These are phyloP conservation scores for Tolypocladium cylindrosporum DNA, from an alignment of 2,329 filamentous ascomycete genomes.

Conservation along the genomic window DNA sequence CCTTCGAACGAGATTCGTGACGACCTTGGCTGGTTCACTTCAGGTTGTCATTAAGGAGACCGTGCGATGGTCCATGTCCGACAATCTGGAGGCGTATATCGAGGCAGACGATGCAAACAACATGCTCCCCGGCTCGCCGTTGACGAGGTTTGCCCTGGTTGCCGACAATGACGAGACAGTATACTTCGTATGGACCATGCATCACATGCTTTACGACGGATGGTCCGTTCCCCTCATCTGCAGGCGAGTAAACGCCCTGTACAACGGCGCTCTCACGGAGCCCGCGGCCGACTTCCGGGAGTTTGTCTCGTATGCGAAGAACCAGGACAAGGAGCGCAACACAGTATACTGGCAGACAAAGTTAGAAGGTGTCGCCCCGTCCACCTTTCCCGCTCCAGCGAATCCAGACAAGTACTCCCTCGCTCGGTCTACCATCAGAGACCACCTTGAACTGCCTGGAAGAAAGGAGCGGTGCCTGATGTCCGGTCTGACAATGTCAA, in stretches of 20 bases:
- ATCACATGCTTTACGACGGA: constrained; percentile 14
- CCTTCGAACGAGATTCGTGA: neutral
- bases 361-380: neutral
- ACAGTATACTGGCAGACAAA: neutral
- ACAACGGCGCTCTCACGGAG: neutral
- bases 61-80: neutral
- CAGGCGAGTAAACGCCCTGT: neutral
- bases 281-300: neutral
- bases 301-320: constrained; percentile 2
- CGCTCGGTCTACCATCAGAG: neutral
- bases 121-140: neutral
- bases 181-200: constrained; percentile 11
- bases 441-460: neutral
- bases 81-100: neutral
- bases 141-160: constrained; percentile 1
- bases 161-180: neutral
- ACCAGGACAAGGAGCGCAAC: neutral
- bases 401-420: neutral
- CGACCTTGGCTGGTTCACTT: neutral
- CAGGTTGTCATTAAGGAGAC: constrained; percentile 1
- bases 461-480: neutral
- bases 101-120: neutral
- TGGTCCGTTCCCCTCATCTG: constrained; percentile 6
- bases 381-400: neutral
- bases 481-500: constrained; percentile 7